Percentiles rank a stretch among this genome's conserved stretches.
phyloP scores from a whole-genome alignment of 371 early-diverging fungal genomes.

The Mortierella sp. region DNA sequence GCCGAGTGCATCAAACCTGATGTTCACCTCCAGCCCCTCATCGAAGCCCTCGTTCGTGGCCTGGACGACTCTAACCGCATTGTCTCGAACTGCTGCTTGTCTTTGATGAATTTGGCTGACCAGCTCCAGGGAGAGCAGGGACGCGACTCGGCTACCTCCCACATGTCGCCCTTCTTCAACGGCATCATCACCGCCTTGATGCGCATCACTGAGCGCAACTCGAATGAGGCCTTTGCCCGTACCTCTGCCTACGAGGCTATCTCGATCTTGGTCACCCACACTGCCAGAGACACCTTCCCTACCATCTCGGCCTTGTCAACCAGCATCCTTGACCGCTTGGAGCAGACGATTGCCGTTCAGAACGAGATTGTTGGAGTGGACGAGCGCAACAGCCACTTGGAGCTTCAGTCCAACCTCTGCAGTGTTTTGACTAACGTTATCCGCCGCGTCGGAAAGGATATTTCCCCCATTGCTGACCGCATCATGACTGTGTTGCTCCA shows the following conservation, averaged over 20 bases:
- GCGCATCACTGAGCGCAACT: slow-evolving; percentile 76
- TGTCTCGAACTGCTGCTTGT: slow-evolving; percentile 90
- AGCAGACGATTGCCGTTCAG: slow-evolving; percentile 71
- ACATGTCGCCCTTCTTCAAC: slow-evolving; percentile 87
- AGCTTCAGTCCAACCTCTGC: slow-evolving; percentile 92
- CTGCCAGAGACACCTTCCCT: slow-evolving; percentile 82
- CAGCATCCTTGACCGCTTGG: slow-evolving; percentile 84
- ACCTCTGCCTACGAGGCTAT: slow-evolving; percentile 96
- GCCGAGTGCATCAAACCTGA: slow-evolving; percentile 83
- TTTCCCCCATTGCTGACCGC: slow-evolving; percentile 83
- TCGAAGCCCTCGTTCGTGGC: slow-evolving; percentile 85
- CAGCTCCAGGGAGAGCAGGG: slow-evolving; percentile 72
- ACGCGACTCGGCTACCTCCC: slow-evolving; percentile 69
- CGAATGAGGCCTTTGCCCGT: slow-evolving; percentile 85
- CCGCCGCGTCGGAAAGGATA: slow-evolving; percentile 79
- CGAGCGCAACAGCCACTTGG: slow-evolving; percentile 84
- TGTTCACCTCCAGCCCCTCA: slow-evolving; percentile 76
- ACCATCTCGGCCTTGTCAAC: slow-evolving; percentile 79
- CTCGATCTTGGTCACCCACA: slow-evolving; percentile 78
- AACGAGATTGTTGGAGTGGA: slow-evolving; percentile 84
- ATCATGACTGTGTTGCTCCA: slow-evolving; percentile 89
- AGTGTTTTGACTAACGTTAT: slow-evolving; percentile 87
- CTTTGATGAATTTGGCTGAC: slow-evolving; percentile 91
- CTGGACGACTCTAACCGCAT: slow-evolving; percentile 90
- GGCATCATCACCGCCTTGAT: slow-evolving; percentile 82